phyloP scores from a whole-genome alignment of 2,329 filamentous ascomycete genomes.

The Zasmidium citrigriseum region DNA sequence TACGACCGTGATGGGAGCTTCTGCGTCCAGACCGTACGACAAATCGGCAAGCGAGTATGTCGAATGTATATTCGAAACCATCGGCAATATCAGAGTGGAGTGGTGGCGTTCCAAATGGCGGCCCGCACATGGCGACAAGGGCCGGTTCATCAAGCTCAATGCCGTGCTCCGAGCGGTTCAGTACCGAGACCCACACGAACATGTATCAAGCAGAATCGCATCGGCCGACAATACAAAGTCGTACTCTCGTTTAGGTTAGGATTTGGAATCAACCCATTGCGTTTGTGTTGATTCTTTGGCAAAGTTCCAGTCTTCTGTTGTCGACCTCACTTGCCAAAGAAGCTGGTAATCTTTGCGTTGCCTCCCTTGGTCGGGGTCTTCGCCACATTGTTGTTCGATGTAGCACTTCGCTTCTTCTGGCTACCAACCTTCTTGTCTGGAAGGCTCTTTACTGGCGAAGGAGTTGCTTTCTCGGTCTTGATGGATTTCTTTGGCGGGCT shows the following conservation, averaged over 20 bases:
- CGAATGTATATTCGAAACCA: background rate
- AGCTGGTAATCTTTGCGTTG: slow-evolving; percentile 60
- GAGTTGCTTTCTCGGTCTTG: slow-evolving; percentile 29
- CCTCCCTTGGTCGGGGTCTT: slow-evolving; percentile 51
- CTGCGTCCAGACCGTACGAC: background rate
- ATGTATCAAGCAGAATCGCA: background rate
- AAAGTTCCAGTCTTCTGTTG: too few relatives aligned
- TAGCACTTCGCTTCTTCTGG: slow-evolving; percentile 57
- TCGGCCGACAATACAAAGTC: background rate
- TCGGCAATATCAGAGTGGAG: background rate
- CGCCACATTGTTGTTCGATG: slow-evolving; percentile 53
- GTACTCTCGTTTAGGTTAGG: too few relatives aligned
- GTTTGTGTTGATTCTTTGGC: background rate
- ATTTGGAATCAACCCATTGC: too few relatives aligned
- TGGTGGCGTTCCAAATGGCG: background rate
- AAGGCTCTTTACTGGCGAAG: slow-evolving; percentile 28
- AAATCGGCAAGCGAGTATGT: background rate
- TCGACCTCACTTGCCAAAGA: slow-evolving; percentile 51
- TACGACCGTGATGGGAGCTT: background rate
- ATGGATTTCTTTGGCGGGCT: slow-evolving; percentile 42
- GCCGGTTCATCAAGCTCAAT: background rate
- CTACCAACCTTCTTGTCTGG: slow-evolving; percentile 19
- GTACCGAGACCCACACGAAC: background rate
- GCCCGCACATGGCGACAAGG: background rate
- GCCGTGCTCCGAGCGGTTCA: background rate